Percentiles rank a stretch among this genome's conserved stretches.
Evolutionary conservation across 2,329 filamentous ascomycete genomes (phyloP).

Genomic region (Microdochium nivale): DNA sequence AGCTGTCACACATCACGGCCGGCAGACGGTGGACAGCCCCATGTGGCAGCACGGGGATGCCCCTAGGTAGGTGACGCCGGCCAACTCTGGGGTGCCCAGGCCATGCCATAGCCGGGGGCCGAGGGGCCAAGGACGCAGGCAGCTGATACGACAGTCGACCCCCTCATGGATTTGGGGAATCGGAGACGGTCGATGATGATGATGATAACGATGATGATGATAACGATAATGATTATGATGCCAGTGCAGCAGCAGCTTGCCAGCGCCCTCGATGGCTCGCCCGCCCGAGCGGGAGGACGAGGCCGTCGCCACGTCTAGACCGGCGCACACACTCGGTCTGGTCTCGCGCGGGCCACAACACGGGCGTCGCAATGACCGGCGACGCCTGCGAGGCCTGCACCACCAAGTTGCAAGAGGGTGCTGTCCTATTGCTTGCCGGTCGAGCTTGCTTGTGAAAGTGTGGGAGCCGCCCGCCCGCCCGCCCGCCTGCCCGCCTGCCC

Average conservation of each 20-base stretch:
- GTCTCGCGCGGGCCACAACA: too few relatives aligned
- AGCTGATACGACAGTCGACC: not conserved
- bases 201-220: not conserved
- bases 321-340: not conserved
- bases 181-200: not conserved
- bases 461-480: slow-evolving; percentile 13
- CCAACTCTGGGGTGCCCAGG: not conserved
- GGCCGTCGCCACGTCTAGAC: not conserved
- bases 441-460: slow-evolving; percentile 24
- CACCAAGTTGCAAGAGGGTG: too few relatives aligned
- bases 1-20: too few relatives aligned
- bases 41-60: too few relatives aligned
- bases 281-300: not conserved
- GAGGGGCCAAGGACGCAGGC: not conserved
- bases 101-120: not conserved
- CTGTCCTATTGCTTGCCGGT: too few relatives aligned
- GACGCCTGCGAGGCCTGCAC: too few relatives aligned
- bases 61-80: not conserved
- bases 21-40: not conserved
- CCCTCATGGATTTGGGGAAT: too few relatives aligned
- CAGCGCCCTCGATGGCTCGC: not conserved
- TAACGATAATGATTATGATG: not conserved
- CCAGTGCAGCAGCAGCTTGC: too few relatives aligned
- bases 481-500: slow-evolving; percentile 1
- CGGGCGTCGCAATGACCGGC: too few relatives aligned